Conservation (phyloP, 345 rosid species). For the Aquilaria sinensis region DNA sequence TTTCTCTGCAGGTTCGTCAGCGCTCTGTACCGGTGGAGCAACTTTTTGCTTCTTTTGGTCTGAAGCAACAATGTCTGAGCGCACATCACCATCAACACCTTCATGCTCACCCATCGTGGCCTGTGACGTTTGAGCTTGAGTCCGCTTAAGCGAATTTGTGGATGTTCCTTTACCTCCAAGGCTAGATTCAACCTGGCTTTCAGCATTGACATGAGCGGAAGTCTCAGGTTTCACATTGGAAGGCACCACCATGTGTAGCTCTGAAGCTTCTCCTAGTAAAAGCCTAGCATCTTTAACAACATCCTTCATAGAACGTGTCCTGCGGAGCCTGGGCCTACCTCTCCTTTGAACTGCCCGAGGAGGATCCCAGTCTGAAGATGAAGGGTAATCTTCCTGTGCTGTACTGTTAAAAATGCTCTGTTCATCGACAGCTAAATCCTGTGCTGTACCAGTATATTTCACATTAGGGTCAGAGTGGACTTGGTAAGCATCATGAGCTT, state of each 20-base stretch:
- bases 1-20: slow-evolving; percentile 16
- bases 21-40: slow-evolving; percentile 25
- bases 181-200: slow-evolving; percentile 47
- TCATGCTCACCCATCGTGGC: slow-evolving; percentile 44
- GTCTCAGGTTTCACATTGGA: slow-evolving; percentile 41
- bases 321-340: slow-evolving; percentile 43
- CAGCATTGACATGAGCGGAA: slow-evolving; percentile 36
- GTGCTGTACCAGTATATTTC: slow-evolving; percentile 34
- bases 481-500: slow-evolving; percentile 35
- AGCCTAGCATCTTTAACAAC: slow-evolving; percentile 68
- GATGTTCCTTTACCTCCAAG: slow-evolving; percentile 38
- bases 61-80: slow-evolving; percentile 50
- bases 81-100: slow-evolving; percentile 60
- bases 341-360: slow-evolving; percentile 35
- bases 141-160: slow-evolving; percentile 54
- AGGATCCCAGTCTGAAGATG: slow-evolving; percentile 35
- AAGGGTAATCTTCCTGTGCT: slow-evolving; percentile 39
- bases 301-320: slow-evolving; percentile 67
- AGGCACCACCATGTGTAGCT: slow-evolving; percentile 30
- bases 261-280: slow-evolving; percentile 50
- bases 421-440: slow-evolving; percentile 31
- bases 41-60: slow-evolving; percentile 57
- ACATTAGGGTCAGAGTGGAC: slow-evolving; percentile 29
- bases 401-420: slow-evolving; percentile 40
- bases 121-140: slow-evolving; percentile 38